Evolutionary conservation across 2,329 filamentous ascomycete genomes (phyloP), one percentile per base, ranked within the genome.

Genomic region (Juglanconis oblonga): DNA sequence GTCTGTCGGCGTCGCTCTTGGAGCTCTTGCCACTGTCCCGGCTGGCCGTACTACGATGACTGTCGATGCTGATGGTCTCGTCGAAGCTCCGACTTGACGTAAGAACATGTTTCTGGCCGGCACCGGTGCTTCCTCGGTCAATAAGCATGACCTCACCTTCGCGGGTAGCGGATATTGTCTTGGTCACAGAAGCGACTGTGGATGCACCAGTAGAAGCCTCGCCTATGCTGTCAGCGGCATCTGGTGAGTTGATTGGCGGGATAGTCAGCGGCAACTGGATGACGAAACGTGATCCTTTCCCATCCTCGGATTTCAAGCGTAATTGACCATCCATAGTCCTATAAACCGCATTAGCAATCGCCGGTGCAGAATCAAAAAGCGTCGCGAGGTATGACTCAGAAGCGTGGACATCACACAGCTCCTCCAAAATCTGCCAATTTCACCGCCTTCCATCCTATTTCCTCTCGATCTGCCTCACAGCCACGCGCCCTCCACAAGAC

Each of bases 291-390:
- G 92, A 93, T 0, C 93, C 92, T 67, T 88, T 90, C 2, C 89
- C 89, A 69, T 89, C 83, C 67, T 95, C 91, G 0, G 92, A 96
- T 68, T 92, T 94, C 1, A 97, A 76, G 1, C 91, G 86, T 35
- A 97, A 74, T 68, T 96, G 92, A 0, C 92, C 93, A 61, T 94
- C 88, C 90, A 96, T 95, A 68, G 92, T 96, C n/a, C 55, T 57
- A 24, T 45, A 3, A 10, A 51, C 6, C 8, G 17, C 14, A 8
- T 55, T n/a, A 55, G 53, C 11, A 5, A 38, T 40, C 4, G 17
- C 11, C 33, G 11, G 9, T 4, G 4, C 11, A 5, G 10, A 13
- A 48, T 14, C 7, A 11, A 9, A 11, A 29, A 31, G 7, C n/a
- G 36, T 13, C 24, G 52, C 31, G 14, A 36, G 8, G 35, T 35